Percentiles rank a stretch among this genome's conserved stretches.
Conservation (phyloP, 2,329 filamentous ascomycete species). For the Capronia epimyces region DNA sequence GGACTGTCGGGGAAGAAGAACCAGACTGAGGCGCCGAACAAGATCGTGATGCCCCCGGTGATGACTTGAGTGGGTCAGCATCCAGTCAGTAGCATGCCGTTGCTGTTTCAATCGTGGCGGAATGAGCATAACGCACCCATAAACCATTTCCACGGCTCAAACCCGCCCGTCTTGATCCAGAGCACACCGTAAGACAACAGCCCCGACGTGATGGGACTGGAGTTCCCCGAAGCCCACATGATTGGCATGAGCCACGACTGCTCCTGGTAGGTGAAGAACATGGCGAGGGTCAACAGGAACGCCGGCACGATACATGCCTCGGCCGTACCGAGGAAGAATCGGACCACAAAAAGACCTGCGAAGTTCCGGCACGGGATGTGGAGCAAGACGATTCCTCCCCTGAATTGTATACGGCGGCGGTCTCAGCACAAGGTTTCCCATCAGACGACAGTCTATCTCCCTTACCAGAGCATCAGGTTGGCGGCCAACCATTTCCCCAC, state of each 20-base stretch:
- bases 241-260: conserved; percentile 32
- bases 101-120: background rate
- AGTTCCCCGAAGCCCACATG: conserved; percentile 55
- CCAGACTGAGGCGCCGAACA: conserved; percentile 10
- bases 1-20: conserved; percentile 15
- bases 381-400: conserved; percentile 10
- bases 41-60: conserved; percentile 12
- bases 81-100: no score
- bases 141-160: conserved; percentile 32
- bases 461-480: conserved; percentile 37
- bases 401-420: no score
- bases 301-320: conserved; percentile 33
- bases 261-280: conserved; percentile 19
- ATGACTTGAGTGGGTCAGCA: conserved; percentile 7
- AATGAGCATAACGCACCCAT: conserved; percentile 37
- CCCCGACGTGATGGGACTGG: conserved; percentile 11
- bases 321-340: conserved; percentile 11
- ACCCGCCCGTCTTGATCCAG: conserved; percentile 16
- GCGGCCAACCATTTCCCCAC: conserved; percentile 44
- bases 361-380: conserved; percentile 15
- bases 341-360: conserved; percentile 10
- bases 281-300: conserved; percentile 29
- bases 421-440: background rate
- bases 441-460: background rate
- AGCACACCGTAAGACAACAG: conserved; percentile 13